Evolutionary conservation across 305 asterid species (phyloP).

Genomic region (Lippia alba): DNA sequence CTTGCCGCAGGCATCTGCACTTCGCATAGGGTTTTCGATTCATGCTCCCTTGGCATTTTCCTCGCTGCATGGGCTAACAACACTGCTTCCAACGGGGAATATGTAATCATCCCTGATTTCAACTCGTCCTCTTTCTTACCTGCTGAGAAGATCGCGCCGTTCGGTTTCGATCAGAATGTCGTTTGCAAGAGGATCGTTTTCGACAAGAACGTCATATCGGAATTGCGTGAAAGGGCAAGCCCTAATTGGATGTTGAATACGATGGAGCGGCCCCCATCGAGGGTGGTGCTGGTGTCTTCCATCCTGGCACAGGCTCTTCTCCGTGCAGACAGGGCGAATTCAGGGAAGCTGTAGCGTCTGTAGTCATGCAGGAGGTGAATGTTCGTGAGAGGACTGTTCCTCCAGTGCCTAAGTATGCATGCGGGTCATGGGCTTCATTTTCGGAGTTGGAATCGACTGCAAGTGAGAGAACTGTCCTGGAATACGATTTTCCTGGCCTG

Average conservation of each 20-base stretch:
- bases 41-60: slow-evolving; percentile 15
- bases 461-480: neutral
- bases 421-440: slow-evolving; percentile 26
- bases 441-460: neutral
- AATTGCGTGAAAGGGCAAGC: neutral
- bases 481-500: neutral
- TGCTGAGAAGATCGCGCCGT: neutral
- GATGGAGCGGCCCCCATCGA: slow-evolving; percentile 25
- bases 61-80: slow-evolving; percentile 24
- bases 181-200: slow-evolving; percentile 27
- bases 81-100: slow-evolving; percentile 5
- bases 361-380: slow-evolving; percentile 17
- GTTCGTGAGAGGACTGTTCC: slow-evolving; percentile 36
- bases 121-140: slow-evolving; percentile 22
- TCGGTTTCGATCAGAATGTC: neutral
- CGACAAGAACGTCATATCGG: slow-evolving; percentile 19
- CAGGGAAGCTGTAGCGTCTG: neutral
- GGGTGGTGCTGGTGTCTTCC: slow-evolving; percentile 27
- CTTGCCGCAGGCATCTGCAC: slow-evolving; percentile 23
- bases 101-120: neutral
- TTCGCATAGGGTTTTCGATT: slow-evolving; percentile 27
- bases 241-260: neutral
- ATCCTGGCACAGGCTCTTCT: slow-evolving; percentile 26
- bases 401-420: slow-evolving; percentile 23
- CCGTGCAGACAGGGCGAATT: slow-evolving; percentile 19